Conservation (phyloP, 768 basidiomycete genomes). For the Saitozyma sp. region DNA sequence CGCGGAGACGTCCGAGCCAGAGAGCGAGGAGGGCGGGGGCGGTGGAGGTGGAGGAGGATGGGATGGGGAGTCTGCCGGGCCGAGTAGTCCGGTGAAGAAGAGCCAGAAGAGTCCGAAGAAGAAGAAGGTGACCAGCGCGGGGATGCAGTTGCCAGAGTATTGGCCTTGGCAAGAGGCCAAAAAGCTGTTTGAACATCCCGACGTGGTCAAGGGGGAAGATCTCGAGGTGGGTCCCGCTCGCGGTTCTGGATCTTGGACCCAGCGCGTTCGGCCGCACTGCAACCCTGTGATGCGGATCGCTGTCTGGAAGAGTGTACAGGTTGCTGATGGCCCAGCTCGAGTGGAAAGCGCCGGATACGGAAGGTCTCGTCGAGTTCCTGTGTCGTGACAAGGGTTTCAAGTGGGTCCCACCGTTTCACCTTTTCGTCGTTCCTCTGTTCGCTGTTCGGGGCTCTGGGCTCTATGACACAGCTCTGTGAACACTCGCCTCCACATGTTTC, state of each 20-base stretch:
- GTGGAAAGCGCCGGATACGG: constrained; percentile 89
- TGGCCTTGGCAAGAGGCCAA: constrained; percentile 98
- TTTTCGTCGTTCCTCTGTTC: too few species aligned
- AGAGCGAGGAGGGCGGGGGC: constrained; percentile 57
- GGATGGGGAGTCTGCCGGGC: constrained; percentile 47
- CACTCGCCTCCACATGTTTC: too few species aligned
- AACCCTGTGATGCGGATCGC: too few species aligned
- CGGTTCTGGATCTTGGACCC: too few species aligned
- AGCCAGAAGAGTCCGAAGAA: constrained; percentile 56
- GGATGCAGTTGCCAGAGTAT: constrained; percentile 78
- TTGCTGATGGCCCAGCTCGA: constrained; percentile 64
- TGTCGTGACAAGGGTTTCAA: constrained; percentile 96
- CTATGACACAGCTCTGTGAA: too few species aligned
- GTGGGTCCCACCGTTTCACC: constrained; percentile 57
- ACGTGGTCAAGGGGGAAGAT: constrained; percentile 80
- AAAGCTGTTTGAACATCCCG: constrained; percentile 81
- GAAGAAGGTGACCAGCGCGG: constrained; percentile 66
- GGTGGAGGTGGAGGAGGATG: constrained; percentile 61
- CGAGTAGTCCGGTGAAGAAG: constrained; percentile 53
- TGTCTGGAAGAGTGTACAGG: too few species aligned
- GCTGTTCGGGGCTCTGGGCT: too few species aligned
- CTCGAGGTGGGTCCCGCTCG: constrained; percentile 64
- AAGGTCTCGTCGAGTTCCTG: constrained; percentile 89
- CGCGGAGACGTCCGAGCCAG: constrained; percentile 57
- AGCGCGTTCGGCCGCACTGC: too few species aligned